Evolutionary conservation across 2,329 filamentous ascomycete species (phyloP).

Genomic region (Sporothrix protearum): DNA sequence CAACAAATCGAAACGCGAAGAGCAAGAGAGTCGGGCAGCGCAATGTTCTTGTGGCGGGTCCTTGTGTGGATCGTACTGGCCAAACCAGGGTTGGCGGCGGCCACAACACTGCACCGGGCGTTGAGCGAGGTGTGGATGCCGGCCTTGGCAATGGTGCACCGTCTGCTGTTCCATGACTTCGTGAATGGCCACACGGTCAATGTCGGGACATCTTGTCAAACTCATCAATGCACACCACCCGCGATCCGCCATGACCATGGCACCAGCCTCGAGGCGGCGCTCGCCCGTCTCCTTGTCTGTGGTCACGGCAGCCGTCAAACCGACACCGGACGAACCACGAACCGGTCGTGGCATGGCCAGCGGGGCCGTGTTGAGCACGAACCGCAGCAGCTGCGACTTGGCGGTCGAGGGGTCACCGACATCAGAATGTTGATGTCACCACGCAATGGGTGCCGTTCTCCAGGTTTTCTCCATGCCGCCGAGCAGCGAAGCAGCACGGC

Average conservation of each 20-base stretch:
- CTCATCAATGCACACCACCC: slow-evolving; percentile 99
- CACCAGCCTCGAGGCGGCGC: slow-evolving; percentile 88
- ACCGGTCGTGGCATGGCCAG: slow-evolving; percentile 96
- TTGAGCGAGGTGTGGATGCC: slow-evolving; percentile 98
- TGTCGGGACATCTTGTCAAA: slow-evolving; percentile 99
- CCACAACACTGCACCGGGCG: slow-evolving; percentile 92
- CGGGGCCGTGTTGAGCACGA: slow-evolving; percentile 94
- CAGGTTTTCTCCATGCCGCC: slow-evolving; percentile 97
- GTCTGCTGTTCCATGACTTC: slow-evolving; percentile 99
- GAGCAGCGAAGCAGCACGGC: slow-evolving; percentile 89
- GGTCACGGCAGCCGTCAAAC: slow-evolving; percentile 94
- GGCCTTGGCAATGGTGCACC: slow-evolving; percentile 96
- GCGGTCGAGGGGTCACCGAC: slow-evolving; percentile 97
- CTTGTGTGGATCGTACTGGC: slow-evolving; percentile 97
- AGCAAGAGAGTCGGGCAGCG: slow-evolving; percentile 93
- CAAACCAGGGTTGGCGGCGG: slow-evolving; percentile 94
- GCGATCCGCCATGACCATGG: slow-evolving; percentile 96
- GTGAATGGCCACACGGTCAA: slow-evolving; percentile 96
- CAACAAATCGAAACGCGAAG: slow-evolving; percentile 96
- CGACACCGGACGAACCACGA: slow-evolving; percentile 92
- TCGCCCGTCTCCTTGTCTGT: slow-evolving; percentile 97
- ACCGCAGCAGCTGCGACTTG: slow-evolving; percentile 95
- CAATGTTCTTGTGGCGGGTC: slow-evolving; percentile 98
- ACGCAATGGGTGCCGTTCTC: slow-evolving; percentile 97
- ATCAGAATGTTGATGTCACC: slow-evolving; percentile 99